Percentiles rank a stretch among this genome's conserved stretches.
Conservation (phyloP, 2,329 filamentous ascomycete genomes). For the Orbilia quercus region DNA sequence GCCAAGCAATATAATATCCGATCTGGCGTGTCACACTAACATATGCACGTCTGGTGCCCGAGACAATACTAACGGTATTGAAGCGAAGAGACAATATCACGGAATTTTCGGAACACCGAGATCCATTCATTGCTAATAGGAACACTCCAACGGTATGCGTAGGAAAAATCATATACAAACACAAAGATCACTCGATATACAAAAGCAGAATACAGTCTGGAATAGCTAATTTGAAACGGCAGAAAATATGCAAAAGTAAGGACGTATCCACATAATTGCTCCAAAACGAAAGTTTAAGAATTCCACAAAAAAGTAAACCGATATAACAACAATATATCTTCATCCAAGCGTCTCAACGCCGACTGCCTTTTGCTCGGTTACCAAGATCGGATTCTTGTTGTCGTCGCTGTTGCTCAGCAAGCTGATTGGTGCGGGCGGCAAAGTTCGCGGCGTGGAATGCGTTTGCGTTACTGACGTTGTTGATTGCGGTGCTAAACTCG, state of each 20-base stretch:
- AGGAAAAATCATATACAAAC: too few relatives aligned
- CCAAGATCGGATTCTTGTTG: slow-evolving; percentile 21
- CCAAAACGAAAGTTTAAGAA: not conserved
- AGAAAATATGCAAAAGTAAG: not conserved
- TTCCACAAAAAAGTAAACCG: not conserved
- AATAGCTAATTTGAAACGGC: not conserved
- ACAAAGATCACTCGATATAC: too few relatives aligned
- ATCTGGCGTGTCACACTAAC: too few relatives aligned
- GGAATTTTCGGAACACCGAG: too few relatives aligned
- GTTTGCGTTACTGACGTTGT: slow-evolving; percentile 20
- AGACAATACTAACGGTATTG: too few relatives aligned
- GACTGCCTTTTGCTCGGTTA: slow-evolving; percentile 15
- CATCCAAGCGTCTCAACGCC: slow-evolving; percentile 36
- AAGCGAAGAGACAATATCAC: too few relatives aligned
- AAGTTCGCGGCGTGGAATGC: slow-evolving; percentile 45
- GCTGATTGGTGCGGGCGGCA: slow-evolving; percentile 37
- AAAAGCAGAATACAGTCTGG: not conserved
- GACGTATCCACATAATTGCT: not conserved
- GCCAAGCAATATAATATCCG: too few relatives aligned
- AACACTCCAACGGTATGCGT: too few relatives aligned
- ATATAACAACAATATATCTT: not conserved
- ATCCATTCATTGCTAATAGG: too few relatives aligned
- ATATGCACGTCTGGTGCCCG: too few relatives aligned
- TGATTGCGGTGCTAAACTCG: slow-evolving; percentile 27
- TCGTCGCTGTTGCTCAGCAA: slow-evolving; percentile 28